phyloP scores from a whole-genome alignment of 108 stramenopile genomes.

The Discostella pseudostelligera region DNA sequence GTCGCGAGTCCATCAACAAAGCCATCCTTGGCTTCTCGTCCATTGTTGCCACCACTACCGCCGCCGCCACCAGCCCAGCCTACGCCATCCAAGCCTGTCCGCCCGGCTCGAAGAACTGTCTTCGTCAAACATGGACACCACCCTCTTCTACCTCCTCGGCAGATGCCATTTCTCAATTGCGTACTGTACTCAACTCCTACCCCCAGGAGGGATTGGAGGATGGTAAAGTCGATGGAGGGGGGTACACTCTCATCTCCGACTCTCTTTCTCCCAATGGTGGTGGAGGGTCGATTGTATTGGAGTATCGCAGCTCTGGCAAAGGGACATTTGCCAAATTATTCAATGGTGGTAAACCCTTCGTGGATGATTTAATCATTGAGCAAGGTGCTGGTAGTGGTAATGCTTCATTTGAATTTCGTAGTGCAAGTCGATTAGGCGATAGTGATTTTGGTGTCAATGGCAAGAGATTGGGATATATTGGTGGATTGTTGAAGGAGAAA shows the following conservation, averaged over 20 bases:
- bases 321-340: slow-evolving; percentile 82
- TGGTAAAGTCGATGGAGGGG: slow-evolving; percentile 66
- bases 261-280: slow-evolving; percentile 32
- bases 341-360: slow-evolving; percentile 86
- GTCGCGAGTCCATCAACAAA: slow-evolving; percentile 22
- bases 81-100: slow-evolving; percentile 70
- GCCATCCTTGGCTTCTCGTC: slow-evolving; percentile 9
- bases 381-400: slow-evolving; percentile 50
- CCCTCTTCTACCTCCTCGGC: slow-evolving; percentile 52
- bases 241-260: slow-evolving; percentile 67
- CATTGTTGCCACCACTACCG: slow-evolving; percentile 5
- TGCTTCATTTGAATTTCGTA: slow-evolving; percentile 56
- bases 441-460: slow-evolving; percentile 85
- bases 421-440: slow-evolving; percentile 73
- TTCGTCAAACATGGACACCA: slow-evolving; percentile 77
- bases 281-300: slow-evolving; percentile 51
- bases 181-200: slow-evolving; percentile 55
- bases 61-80: slow-evolving; percentile 26
- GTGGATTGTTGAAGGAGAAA: slow-evolving; percentile 37
- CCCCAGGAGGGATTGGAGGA: slow-evolving; percentile 68
- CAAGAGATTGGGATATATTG: slow-evolving; percentile 58
- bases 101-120: slow-evolving; percentile 63
- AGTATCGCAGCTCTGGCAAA: slow-evolving; percentile 71
- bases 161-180: slow-evolving; percentile 49
- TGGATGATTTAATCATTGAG: slow-evolving; percentile 77